Evolutionary conservation across 1,284 basidiomycete genomes (phyloP).

Genomic region (Boletellus dicymbophilus): DNA sequence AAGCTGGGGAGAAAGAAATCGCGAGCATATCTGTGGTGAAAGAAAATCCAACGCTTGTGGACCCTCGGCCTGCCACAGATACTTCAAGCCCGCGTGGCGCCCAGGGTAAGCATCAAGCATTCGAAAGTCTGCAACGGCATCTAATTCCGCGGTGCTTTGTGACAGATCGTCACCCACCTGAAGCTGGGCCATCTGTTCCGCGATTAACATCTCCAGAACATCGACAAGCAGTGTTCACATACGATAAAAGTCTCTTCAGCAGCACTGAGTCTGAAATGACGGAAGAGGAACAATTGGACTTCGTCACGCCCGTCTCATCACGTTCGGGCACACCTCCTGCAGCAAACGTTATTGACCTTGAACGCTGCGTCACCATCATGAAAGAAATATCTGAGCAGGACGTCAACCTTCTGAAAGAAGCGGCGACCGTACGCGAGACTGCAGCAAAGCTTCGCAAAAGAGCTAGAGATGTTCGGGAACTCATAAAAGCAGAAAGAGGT

Average conservation of each 20-base stretch:
- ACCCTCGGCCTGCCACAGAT: no score
- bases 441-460: background rate
- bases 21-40: no score
- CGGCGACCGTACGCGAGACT: background rate
- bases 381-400: background rate
- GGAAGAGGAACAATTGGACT: background rate
- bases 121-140: no score
- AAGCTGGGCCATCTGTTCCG: background rate
- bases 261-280: background rate
- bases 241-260: background rate
- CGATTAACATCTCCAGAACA: background rate
- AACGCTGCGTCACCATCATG: background rate
- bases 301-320: background rate
- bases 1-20: no score
- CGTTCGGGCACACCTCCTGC: background rate
- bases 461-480: background rate
- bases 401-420: background rate
- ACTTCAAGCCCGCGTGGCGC: no score
- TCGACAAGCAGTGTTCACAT: background rate
- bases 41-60: no score
- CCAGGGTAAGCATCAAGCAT: no score
- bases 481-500: background rate
- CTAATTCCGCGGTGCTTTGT: no score
- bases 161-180: background rate
- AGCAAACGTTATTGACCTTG: background rate